phyloP scores from a whole-genome alignment of 805 yeast genomes.

The Candida morakotiae region DNA sequence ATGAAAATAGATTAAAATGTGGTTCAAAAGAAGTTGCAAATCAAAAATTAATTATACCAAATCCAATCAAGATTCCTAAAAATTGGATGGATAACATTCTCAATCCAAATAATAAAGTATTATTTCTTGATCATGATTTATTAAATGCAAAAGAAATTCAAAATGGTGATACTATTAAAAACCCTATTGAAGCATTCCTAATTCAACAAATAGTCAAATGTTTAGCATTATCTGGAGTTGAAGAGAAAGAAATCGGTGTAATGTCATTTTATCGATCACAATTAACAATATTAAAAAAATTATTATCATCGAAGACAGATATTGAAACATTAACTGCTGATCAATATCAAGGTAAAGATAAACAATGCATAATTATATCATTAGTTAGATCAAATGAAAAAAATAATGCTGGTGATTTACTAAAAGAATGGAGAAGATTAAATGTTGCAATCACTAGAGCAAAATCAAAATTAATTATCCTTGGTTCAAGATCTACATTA shows the following conservation, averaged over 20 bases:
- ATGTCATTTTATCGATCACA: slow-evolving; percentile 90
- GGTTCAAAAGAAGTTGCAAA: slow-evolving; percentile 64
- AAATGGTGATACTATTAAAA: slow-evolving; percentile 66
- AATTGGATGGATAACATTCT: slow-evolving; percentile 59
- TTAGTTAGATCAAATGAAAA: slow-evolving; percentile 76
- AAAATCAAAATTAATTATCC: slow-evolving; percentile 70
- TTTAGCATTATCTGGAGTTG: slow-evolving; percentile 57
- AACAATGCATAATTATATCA: slow-evolving; percentile 85
- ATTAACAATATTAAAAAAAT: slow-evolving; percentile 31
- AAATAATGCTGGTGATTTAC: slow-evolving; percentile 65
- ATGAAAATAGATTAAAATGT: slow-evolving; percentile 71
- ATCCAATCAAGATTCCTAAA: slow-evolving; percentile 9
- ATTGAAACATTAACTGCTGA: slow-evolving; percentile 91
- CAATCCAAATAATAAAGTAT: slow-evolving; percentile 53
- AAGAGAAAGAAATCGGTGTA: slow-evolving; percentile 64
- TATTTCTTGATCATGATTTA: slow-evolving; percentile 76
- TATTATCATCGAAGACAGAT: slow-evolving; percentile 27
- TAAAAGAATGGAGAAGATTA: slow-evolving; percentile 86
- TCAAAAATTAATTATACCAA: slow-evolving; percentile 44
- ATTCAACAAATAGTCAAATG: slow-evolving; percentile 59
- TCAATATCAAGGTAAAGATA: slow-evolving; percentile 93
- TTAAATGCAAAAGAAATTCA: slow-evolving; percentile 55
- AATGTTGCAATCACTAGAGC: slow-evolving; percentile 96
- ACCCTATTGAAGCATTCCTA: slow-evolving; percentile 66
- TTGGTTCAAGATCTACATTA: slow-evolving; percentile 74